These are phyloP conservation scores for Vicia villosa DNA, from an alignment of 306 rosid species.

Conservation along the genomic window DNA sequence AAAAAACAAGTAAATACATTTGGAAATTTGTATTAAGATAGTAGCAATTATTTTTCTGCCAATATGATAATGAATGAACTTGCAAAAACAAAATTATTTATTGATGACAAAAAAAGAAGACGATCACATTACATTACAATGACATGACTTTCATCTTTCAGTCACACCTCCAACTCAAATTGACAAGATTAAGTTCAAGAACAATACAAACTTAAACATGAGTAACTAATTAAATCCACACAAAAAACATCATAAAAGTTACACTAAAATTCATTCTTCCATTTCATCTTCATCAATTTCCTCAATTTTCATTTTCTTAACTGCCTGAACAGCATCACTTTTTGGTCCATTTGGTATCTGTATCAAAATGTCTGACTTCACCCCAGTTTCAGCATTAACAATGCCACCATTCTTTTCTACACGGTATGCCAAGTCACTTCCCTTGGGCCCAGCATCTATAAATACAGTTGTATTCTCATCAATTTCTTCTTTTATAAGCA, in stretches of 20 bases:
- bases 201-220: not conserved
- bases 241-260: not conserved
- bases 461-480: conserved; percentile 93
- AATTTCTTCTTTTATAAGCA: conserved; percentile 83
- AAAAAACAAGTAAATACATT: too few species aligned
- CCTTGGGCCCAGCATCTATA: conserved; percentile 66
- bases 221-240: not conserved
- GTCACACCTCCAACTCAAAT: not conserved
- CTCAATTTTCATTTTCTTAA: conserved; percentile 82
- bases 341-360: conserved; percentile 54
- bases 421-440: conserved; percentile 50
- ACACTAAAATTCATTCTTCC: conserved; percentile 45
- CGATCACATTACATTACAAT: not conserved
- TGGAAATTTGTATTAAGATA: too few species aligned
- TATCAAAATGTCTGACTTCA: conserved; percentile 72
- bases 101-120: not conserved
- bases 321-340: conserved; percentile 63
- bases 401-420: conserved; percentile 84
- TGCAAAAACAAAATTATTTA: not conserved
- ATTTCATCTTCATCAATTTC: conserved; percentile 70
- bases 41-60: too few species aligned
- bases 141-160: not conserved
- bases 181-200: not conserved
- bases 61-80: not conserved
- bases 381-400: conserved; percentile 68